Percentiles rank a stretch among this genome's conserved stretches.
Conservation (phyloP, 2,329 filamentous ascomycete species). For the Cladosporium velox region DNA sequence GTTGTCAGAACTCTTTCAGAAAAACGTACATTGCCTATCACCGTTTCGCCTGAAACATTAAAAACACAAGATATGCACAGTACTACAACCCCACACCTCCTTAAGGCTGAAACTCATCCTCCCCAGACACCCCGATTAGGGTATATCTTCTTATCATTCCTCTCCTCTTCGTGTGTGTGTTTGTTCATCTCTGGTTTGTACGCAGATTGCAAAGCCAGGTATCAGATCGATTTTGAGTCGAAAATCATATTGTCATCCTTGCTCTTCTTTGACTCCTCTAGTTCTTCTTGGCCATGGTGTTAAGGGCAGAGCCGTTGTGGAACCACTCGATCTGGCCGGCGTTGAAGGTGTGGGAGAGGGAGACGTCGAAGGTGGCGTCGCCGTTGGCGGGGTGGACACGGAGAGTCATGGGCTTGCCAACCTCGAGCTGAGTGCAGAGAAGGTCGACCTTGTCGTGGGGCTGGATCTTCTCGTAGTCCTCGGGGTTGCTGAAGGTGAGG, state of each 20-base stretch:
- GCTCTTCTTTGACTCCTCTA: slow-evolving; percentile 17
- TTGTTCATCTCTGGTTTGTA: slow-evolving; percentile 3
- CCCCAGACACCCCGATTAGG: slow-evolving; percentile 18
- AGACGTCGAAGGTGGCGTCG: slow-evolving; percentile 70
- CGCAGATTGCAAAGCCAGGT: slow-evolving; percentile 9
- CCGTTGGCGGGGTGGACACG: slow-evolving; percentile 89
- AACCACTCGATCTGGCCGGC: slow-evolving; percentile 98
- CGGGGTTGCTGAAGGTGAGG: slow-evolving; percentile 89
- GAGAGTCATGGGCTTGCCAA: slow-evolving; percentile 91
- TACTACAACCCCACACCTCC: slow-evolving; percentile 16
- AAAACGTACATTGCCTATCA: slow-evolving; percentile 17
- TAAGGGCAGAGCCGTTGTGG: slow-evolving; percentile 94
- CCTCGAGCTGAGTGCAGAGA: slow-evolving; percentile 81
- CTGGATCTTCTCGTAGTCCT: slow-evolving; percentile 96
- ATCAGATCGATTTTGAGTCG: neutral
- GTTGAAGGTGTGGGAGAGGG: slow-evolving; percentile 96
- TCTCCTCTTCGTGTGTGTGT: neutral
- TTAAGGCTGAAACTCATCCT: slow-evolving; percentile 13
- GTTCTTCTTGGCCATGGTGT: slow-evolving; percentile 89
- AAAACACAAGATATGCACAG: slow-evolving; percentile 15
- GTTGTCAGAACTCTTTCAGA: slow-evolving; percentile 4
- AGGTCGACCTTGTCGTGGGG: slow-evolving; percentile 92
- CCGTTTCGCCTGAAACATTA: slow-evolving; percentile 8
- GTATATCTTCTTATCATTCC: slow-evolving; percentile 15
- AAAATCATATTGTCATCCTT: slow-evolving; percentile 6